Base-by-base conservation (phyloP, 257 asterid genomes). In the Scutellaria barbata region DNA sequence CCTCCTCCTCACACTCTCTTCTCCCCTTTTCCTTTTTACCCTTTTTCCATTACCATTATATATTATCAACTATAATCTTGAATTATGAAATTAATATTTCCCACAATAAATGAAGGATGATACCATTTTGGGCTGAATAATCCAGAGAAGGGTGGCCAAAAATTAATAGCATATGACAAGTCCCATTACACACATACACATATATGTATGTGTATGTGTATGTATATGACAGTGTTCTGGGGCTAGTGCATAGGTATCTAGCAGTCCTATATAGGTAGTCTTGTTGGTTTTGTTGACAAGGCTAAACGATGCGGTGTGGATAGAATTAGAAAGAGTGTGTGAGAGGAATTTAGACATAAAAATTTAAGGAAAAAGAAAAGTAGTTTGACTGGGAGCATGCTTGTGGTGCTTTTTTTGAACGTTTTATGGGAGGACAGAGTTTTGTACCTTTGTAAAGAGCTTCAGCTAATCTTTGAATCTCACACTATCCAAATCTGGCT, bases 271-370 rank as follows among this genome's bases (percentile, higher is more conserved):
- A 56, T 30, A 43, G 74, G 67, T 66, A 52, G 25, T 14, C 45
- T 74, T 62, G 62, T 70, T 54, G 22, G 40, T 30, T 45, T 79
- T 76, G 61, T 79, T 63, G 91, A 76, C 85, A 74, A 75, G 84
- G 68, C 82, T 56, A 85, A 84, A 86, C 89, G 85, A 74, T 74
- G 88, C 83, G 87, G 76, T 16, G 66, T 60, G 16, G 63, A 56
- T 56, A 43, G 61, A 65, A 70, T 70, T 78, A 64, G 77, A 57
- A 66, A 62, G 60, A 41, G 62, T 52, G 60, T 25, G 35, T 51
- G 48, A 53, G 74, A 55, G 6, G 33, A 73, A 63, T 52, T 50
- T 57, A 64, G 76, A 71, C 2, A 39, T 13, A 2, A 3, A 40
- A 39, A 7, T 9, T 37, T 5, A 2, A 37, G 4, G 17, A 16